Evolutionary conservation across 345 rosid genomes (phyloP).

Genomic region (Bruguiera gymnorhiza): DNA sequence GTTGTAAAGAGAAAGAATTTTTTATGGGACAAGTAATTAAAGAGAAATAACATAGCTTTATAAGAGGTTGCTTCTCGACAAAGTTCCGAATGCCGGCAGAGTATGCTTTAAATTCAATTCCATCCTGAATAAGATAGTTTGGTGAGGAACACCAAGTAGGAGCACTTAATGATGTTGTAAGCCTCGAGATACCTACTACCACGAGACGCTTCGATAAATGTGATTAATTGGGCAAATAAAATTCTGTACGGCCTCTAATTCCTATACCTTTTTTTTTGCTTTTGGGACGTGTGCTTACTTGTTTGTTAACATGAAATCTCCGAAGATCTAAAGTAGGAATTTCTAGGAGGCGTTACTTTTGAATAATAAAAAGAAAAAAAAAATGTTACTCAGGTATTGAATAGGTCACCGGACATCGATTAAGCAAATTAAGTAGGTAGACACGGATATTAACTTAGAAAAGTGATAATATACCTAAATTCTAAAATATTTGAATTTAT

Average conservation of each 20-base stretch:
- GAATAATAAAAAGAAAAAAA: neutral
- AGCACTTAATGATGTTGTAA: no score
- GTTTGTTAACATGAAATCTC: neutral
- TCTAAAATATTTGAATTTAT: neutral
- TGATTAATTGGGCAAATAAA: no score
- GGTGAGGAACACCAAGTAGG: no score
- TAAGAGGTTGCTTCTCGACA: neutral
- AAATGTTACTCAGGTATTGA: neutral
- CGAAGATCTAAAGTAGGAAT: neutral
- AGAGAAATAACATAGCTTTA: neutral
- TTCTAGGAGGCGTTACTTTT: neutral
- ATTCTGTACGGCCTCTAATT: no score
- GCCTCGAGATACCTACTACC: no score
- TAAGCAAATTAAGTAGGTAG: neutral
- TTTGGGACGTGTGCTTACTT: neutral
- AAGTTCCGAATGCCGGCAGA: neutral
- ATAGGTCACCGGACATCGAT: neutral
- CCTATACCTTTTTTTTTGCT: neutral
- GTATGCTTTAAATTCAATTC: neutral
- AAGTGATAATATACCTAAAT: neutral
- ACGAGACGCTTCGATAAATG: no score
- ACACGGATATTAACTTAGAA: no score
- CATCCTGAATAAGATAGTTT: neutral
- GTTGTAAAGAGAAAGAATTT: no score
- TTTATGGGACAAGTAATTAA: neutral